phyloP scores from a whole-genome alignment of 352 stramenopile species.

The Phytophthora macrochlamydospora region DNA sequence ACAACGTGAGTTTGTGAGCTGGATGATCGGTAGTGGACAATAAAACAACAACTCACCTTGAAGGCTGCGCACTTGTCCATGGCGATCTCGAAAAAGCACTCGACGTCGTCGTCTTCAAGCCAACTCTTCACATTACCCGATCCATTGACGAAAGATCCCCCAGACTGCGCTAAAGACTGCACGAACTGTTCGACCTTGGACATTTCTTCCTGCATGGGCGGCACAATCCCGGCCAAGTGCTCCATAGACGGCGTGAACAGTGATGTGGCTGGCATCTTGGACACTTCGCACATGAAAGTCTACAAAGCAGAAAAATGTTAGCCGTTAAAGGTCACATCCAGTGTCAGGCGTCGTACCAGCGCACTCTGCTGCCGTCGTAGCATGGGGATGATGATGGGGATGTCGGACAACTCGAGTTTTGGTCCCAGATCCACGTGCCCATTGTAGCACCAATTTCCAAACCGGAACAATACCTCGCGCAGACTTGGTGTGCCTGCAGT shows the following conservation, averaged over 20 bases:
- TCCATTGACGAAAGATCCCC: slow-evolving; percentile 59
- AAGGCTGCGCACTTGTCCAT: slow-evolving; percentile 71
- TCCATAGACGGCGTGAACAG: slow-evolving; percentile 90
- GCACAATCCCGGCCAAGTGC: slow-evolving; percentile 77
- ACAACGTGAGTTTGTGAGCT: neutral
- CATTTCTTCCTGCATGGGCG: slow-evolving; percentile 90
- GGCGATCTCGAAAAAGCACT: slow-evolving; percentile 94
- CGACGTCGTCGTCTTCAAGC: slow-evolving; percentile 88
- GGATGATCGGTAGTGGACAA: too few relatives aligned
- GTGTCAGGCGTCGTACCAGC: slow-evolving; percentile 44
- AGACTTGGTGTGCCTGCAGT: slow-evolving; percentile 49
- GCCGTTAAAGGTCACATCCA: neutral
- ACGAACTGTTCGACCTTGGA: slow-evolving; percentile 86
- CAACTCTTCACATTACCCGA: slow-evolving; percentile 67
- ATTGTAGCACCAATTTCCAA: slow-evolving; percentile 96
- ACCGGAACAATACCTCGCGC: slow-evolving; percentile 94
- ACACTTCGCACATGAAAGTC: slow-evolving; percentile 94
- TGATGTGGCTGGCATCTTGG: slow-evolving; percentile 87
- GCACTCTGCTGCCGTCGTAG: slow-evolving; percentile 92
- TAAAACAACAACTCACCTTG: slow-evolving; percentile 40
- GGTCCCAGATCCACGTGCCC: slow-evolving; percentile 91
- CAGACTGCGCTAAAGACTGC: slow-evolving; percentile 52
- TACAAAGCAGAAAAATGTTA: slow-evolving; percentile 13
- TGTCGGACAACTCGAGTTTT: slow-evolving; percentile 89
- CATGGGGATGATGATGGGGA: slow-evolving; percentile 94